Base-by-base conservation (phyloP, 306 rosid species). In the Corylus heterophylla region DNA sequence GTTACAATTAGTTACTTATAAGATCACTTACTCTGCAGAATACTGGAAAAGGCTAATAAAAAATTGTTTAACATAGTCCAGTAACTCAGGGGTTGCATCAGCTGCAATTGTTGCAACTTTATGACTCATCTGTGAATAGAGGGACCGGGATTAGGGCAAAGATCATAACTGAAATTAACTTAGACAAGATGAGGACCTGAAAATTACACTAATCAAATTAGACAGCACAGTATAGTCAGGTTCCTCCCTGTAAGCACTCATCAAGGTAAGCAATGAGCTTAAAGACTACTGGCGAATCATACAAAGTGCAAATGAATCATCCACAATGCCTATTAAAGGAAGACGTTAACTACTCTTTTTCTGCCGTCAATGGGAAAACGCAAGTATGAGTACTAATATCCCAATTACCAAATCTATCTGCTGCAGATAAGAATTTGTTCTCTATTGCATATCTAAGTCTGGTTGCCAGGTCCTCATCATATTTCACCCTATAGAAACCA, bases 401-500 rank as follows among this genome's bases (percentile, higher is more conserved):
- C 39, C 81, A 75, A 79, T 82, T 88, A 90, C 97, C 98, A 84
- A 83, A 92, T 88, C 97, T 89, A 83, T 94, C 98, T 0, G 94
- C 83, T 59, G 93, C 84, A 86, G 97, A 87, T 83, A 94, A 88
- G 42, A 79, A 31, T 74, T 84, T 89, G 71, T 85, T 92, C 83
- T 89, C 90, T 79, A 91, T 87, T n/a, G 98, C 98, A 71, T 81
- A 72, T 89, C 92, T 85, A 37, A 92, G 92, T 56, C 88, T 90
- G 83, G 90, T 82, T 68, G 95, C 85, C 78, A 94, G 97, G 52
- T 75, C 74, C 77, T 84, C 92, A 51, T 94, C 97, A 83, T 94
- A 94, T 73, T 94, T 92, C 89, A 94, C 98, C 84, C 98, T 82
- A 86, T 94, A 94, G 81, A 94, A 92, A 80, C 98, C 98, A 82